Evolutionary conservation across 1,284 basidiomycete genomes (phyloP).

Genomic region (Ganoderma lingzhi): DNA sequence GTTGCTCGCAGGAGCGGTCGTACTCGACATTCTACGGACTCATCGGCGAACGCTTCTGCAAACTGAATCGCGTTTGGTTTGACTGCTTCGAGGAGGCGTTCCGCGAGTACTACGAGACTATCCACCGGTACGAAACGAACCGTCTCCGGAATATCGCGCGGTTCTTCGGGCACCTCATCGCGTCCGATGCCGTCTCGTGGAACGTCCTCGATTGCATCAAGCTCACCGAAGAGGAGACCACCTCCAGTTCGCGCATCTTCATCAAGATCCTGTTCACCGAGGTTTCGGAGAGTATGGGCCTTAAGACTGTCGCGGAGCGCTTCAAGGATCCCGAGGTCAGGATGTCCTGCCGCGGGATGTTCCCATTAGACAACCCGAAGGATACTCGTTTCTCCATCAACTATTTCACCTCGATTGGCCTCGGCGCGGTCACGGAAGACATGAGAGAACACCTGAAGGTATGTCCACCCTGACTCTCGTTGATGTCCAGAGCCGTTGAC

Average conservation of each 20-base stretch:
- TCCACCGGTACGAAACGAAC: constrained; percentile 99
- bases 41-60: constrained; percentile 95
- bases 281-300: constrained; percentile 92
- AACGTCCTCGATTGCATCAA: constrained; percentile 84
- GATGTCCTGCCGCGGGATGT: constrained; percentile 83
- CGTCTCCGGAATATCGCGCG: constrained; percentile 96
- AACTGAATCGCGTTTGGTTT: constrained; percentile 94
- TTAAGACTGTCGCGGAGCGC: constrained; percentile 84
- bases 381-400: constrained; percentile 99
- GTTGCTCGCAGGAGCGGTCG: constrained; percentile 98
- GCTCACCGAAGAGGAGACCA: constrained; percentile 98
- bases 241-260: constrained; percentile 96
- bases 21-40: constrained; percentile 97
- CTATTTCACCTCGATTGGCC: constrained; percentile 94
- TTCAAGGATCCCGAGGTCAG: constrained; percentile 89
- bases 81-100: constrained; percentile 92
- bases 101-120: constrained; percentile 92
- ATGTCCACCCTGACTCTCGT: constrained; percentile 40
- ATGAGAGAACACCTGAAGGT: constrained; percentile 97
- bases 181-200: constrained; percentile 92
- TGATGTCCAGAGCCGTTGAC: constrained; percentile 15
- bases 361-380: constrained; percentile 96
- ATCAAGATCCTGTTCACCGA: constrained; percentile 97
- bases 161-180: constrained; percentile 93
- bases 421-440: constrained; percentile 92